Evolutionary conservation across 352 stramenopile species (phyloP), one percentile per base, ranked within the genome.

Genomic region (Aphanomyces euteiches): DNA sequence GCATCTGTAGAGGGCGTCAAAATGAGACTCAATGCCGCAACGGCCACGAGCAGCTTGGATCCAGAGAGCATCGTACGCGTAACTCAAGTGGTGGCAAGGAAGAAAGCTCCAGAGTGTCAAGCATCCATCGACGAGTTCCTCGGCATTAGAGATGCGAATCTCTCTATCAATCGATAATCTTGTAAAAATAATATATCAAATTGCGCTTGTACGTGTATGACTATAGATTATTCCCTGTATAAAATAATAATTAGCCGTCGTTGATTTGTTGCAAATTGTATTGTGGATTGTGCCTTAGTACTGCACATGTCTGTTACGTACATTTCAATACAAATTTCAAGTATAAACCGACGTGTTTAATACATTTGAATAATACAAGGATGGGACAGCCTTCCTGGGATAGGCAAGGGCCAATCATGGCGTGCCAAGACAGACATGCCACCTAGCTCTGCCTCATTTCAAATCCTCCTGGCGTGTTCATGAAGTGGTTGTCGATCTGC

Each of bases 251-350:
- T 4, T 17, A 13, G 5, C n/a, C 28, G 37, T 15, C 7, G 39
- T 61, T 39, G 13, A 61, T 61, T 43, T 61, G 54, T 61, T 61
- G 54, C 54, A 28, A 61, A 61, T 61, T 17, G 54, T 61, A 39
- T 53, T 53, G 45, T 53, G 13, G 45, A n/a, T 19, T 19, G n/a
- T n/a, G 45, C n/a, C 1, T 53, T 2, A 53, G 13, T 15, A n/a
- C 13, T 53, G 13, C 45, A n/a, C 13, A n/a, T 53, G 13, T 53
- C 1, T 19, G 45, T 2, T 53, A n/a, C 13, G n/a, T 53, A 53
- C 45, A n/a, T 53, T 15, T 13, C 1, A 58, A 61, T 61, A 61
- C 54, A 39, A 40, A 21, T 10, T 45, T 40, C 5, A 61, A 61
- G 54, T 40, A 40, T n/a, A 61, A 41, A 13, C n/a, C 15, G 7